A percentile compares a stretch with the other conserved stretches of the same genome.
Evolutionary conservation across 2,329 filamentous ascomycete genomes (phyloP).

Genomic region (Stagonosporopsis cucurbitacearum): DNA sequence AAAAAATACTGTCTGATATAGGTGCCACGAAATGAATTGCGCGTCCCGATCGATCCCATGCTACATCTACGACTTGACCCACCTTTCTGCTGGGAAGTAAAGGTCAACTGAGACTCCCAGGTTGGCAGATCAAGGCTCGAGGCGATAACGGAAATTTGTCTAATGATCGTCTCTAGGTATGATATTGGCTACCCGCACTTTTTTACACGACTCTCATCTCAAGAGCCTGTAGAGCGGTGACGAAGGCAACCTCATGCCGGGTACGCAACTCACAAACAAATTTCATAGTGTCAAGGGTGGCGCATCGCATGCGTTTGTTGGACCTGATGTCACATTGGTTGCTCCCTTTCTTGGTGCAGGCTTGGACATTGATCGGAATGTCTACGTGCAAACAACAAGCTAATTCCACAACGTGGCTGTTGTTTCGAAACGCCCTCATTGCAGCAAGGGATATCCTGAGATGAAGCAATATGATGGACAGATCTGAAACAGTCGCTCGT

Average conservation of each 20-base stretch:
- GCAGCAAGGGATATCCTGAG: slow-evolving; percentile 12
- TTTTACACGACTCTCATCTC: slow-evolving; percentile 3
- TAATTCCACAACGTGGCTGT: slow-evolving; percentile 7
- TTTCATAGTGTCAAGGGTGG: neutral
- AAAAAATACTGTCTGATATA: slow-evolving; percentile 10
- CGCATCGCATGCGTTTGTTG: neutral
- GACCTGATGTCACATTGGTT: slow-evolving; percentile 2
- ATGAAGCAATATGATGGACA: slow-evolving; percentile 10
- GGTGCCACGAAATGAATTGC: slow-evolving; percentile 17
- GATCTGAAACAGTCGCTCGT: slow-evolving; percentile 10
- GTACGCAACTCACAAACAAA: slow-evolving; percentile 1
- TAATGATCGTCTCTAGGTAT: slow-evolving; percentile 17
- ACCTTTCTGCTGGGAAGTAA: slow-evolving; percentile 7
- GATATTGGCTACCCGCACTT: slow-evolving; percentile 10
- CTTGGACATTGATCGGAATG: slow-evolving; percentile 12
- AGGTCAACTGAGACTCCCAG: slow-evolving; percentile 2
- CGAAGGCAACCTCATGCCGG: neutral
- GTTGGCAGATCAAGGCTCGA: slow-evolving; percentile 10
- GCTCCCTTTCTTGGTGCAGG: slow-evolving; percentile 4
- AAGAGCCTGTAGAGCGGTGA: slow-evolving; percentile 1
- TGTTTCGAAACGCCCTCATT: slow-evolving; percentile 6
- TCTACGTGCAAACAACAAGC: neutral
- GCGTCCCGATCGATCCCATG: slow-evolving; percentile 7
- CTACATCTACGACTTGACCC: slow-evolving; percentile 3
- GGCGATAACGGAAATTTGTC: slow-evolving; percentile 26